Evolutionary conservation across 176 grass and related monocot species (phyloP), one percentile per base, ranked within the genome.

Genomic region (Avena eriantha): DNA sequence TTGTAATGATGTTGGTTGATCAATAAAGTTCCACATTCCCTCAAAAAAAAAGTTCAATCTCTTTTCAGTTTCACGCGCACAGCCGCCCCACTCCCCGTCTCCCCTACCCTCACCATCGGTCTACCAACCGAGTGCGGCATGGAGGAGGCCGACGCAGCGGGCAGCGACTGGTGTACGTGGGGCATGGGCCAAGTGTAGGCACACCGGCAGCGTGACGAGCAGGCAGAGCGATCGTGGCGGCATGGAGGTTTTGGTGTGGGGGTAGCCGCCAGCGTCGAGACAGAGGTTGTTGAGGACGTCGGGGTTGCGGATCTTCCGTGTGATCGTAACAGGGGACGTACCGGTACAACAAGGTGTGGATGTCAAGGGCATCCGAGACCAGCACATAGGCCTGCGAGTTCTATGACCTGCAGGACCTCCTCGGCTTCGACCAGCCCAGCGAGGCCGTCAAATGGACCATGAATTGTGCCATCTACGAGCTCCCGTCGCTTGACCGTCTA

Each of bases 401-500:
- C 90, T 93, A 96, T 69, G 94, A 96, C 81, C 72, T 93, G 79
- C 94, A 96, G 82, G 94, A 96, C 54, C 89, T 92, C 22, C 89
- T 96, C 10, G 92, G 94, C 33, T 90, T 82, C 68, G 92, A 93
- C 89, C 94, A 93, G 79, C 92, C 92, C 2, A 96, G 94, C 87
- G 93, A 93, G 79, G 94, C 92, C 67, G 81, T 93, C 76, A 91
- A 96, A 23, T 96, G 94, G 91, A 89, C 93, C 80, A 88, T 96
- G 75, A 90, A 96, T 48, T 21, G 69, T 47, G 82, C 89, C 82
- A 96, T 96, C 86, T 89, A 96, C n/a, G 78, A 85, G 69, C 89
- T 96, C 33, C 94, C 94, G 3, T 41, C 45, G 36, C 89, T 93
- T 23, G 87, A 92, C 65, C 80, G 5, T 4, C 39, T 3, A 41